Conservation (phyloP, 192 early-diverging fungal genomes). For the Backusella psychrophila region DNA sequence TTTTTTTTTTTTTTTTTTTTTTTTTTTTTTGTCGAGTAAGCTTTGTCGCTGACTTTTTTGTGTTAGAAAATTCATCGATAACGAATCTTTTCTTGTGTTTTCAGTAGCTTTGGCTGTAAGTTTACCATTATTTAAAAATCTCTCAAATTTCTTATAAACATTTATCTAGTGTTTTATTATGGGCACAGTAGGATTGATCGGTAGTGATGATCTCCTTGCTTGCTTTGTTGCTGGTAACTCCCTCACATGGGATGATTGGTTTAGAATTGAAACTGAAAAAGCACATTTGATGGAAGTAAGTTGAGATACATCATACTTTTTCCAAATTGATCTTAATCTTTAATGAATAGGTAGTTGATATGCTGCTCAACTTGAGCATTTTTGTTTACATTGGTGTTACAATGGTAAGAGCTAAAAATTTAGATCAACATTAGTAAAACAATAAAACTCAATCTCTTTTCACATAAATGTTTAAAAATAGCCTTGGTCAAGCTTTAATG, state of each 20-base stretch:
- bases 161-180: conserved; percentile 48
- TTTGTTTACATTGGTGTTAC: conserved; percentile 89
- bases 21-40: too few relatives aligned
- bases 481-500: conserved; percentile 68
- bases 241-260: conserved; percentile 93
- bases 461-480: background rate
- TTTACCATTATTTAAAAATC: background rate
- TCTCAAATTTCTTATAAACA: background rate
- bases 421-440: background rate
- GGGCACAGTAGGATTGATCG: conserved; percentile 71
- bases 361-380: conserved; percentile 77
- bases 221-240: conserved; percentile 79
- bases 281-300: conserved; percentile 76
- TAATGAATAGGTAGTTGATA: conserved; percentile 52
- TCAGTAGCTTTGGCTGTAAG: conserved; percentile 71
- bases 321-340: background rate
- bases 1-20: too few relatives aligned
- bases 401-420: conserved; percentile 32
- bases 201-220: conserved; percentile 73
- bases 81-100: conserved; percentile 81
- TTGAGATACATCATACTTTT: background rate
- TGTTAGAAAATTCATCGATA: conserved; percentile 76
- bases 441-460: background rate
- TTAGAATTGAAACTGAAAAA: conserved; percentile 69
- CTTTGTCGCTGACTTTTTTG: background rate